A percentile compares a stretch with the other conserved stretches of the same genome.
These are phyloP conservation scores for Umbelopsis sp. DNA, from an alignment of 192 early-diverging fungal genomes.

Conservation along the genomic window DNA sequence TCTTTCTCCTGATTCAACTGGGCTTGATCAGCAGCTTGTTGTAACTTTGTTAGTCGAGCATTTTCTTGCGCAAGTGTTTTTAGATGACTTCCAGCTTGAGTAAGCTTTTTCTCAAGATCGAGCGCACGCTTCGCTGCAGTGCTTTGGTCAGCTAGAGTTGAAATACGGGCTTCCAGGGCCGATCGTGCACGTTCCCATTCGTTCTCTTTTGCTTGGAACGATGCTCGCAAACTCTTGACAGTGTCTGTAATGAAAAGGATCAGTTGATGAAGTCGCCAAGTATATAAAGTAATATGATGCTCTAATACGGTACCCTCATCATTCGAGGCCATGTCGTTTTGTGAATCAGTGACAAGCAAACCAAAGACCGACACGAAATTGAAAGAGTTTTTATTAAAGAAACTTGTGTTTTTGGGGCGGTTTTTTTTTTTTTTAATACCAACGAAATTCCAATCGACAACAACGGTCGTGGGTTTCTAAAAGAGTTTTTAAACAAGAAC, in stretches of 20 bases:
- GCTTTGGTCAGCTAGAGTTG: conserved; percentile 18
- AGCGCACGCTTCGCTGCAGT: conserved; percentile 14
- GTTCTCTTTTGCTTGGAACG: conserved; percentile 4
- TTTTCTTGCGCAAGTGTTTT: conserved; percentile 35
- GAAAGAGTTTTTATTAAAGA: conserved; percentile 1
- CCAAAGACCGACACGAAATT: conserved; percentile 5
- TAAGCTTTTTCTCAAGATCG: conserved; percentile 31
- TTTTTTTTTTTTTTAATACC: neutral
- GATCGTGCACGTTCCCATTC: conserved; percentile 19
- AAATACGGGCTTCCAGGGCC: conserved; percentile 5
- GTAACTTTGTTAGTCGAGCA: conserved; percentile 9
- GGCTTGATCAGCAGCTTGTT: neutral
- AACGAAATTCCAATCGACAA: too few relatives aligned
- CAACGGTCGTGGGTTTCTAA: too few relatives aligned
- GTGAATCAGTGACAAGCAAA: neutral
- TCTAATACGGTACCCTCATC: neutral
- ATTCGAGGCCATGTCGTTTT: conserved; percentile 14
- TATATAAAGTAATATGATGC: too few relatives aligned
- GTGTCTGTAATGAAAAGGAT: neutral
- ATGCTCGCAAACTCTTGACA: neutral
- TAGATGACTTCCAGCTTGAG: conserved; percentile 35
- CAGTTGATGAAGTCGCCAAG: neutral
- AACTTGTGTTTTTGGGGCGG: neutral
- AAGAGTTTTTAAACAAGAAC: too few relatives aligned
- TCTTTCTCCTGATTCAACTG: neutral